These are phyloP conservation scores for Wickerhamomyces bisporus DNA, from an alignment of 805 yeast species.

Conservation along the genomic window DNA sequence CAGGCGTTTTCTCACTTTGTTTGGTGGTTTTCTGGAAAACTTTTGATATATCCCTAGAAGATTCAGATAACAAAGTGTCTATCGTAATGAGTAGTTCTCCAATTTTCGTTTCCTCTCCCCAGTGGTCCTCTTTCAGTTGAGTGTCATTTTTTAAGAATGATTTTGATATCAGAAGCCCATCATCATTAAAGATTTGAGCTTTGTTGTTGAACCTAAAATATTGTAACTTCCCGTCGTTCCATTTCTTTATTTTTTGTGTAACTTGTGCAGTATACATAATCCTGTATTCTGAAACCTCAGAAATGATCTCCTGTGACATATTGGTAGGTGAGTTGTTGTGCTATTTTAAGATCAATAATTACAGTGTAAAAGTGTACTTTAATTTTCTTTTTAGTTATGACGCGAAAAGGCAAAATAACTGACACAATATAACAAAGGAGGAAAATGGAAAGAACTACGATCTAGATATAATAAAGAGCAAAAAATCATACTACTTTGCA, in stretches of 20 bases:
- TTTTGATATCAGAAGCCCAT: constrained; percentile 12
- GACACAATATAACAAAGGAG: no score
- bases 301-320: constrained; percentile 20
- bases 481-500: no score
- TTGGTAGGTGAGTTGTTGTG: no score
- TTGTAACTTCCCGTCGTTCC: constrained; percentile 21
- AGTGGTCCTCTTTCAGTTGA: constrained; percentile 4
- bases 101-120: constrained; percentile 15
- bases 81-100: constrained; percentile 15
- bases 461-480: no score
- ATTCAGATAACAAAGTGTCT: constrained; percentile 7
- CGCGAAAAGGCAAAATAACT: no score
- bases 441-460: no score
- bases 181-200: constrained; percentile 14
- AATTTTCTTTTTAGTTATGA: no score
- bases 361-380: no score
- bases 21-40: constrained; percentile 9
- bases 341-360: not conserved
- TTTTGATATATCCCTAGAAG: constrained; percentile 15
- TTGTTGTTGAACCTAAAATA: constrained; percentile 20
- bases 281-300: constrained; percentile 18
- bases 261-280: constrained; percentile 18
- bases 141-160: constrained; percentile 12
- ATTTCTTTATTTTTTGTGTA: constrained; percentile 17
- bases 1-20: constrained; percentile 1